Base-by-base conservation (phyloP, 208 protist species). In the Trypanosoma boissoni region DNA sequence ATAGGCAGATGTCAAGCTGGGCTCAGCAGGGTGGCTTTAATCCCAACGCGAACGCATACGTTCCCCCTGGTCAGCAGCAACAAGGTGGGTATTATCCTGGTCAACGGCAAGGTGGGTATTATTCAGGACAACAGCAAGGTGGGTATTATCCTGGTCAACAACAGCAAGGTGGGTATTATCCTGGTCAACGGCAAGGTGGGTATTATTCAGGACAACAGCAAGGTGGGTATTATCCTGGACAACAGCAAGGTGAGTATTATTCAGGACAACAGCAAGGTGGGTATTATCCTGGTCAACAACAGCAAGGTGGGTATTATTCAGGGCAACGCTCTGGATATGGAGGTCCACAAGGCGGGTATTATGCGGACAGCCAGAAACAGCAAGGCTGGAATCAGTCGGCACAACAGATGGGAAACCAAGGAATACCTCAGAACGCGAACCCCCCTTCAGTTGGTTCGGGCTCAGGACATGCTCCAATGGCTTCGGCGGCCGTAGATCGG, bases 1-100 rank as follows among this genome's bases (percentile, higher is more conserved):
- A 14, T 29, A 20, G 12, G 23, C 21, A 52, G 5, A 92, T 92
- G 85, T 81, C 85, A 24, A 42, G 62, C 1, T 91, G 81, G 86
- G 72, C 86, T 52, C 82, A 85, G 46, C 80, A 80, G 14, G 67
- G 64, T 23, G 83, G 80, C 2, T 79, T 77, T 54, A 72, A 83
- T 20, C 57, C 60, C 36, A 64, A 76, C 28, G 66, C 66, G 8
- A 61, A 57, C 42, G 52, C 58, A 28, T 67, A 58, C 16, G 54
- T 41, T 16, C 65, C 45, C 10, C 58, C 32, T 42, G n/a, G 9
- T 52, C 56, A 64, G 54, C 63, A 68, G 20, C 29, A 68, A 28
- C 39, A 29, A 16, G 44, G 48, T 16, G 50, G 51, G 45, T 54
- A 74, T 36, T n/a, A n/a, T n/a, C n/a, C n/a, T n/a, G n/a, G n/a